Percentiles rank a stretch among this genome's conserved stretches.
phyloP scores from a whole-genome alignment of 805 yeast species.

The Candida maris region DNA sequence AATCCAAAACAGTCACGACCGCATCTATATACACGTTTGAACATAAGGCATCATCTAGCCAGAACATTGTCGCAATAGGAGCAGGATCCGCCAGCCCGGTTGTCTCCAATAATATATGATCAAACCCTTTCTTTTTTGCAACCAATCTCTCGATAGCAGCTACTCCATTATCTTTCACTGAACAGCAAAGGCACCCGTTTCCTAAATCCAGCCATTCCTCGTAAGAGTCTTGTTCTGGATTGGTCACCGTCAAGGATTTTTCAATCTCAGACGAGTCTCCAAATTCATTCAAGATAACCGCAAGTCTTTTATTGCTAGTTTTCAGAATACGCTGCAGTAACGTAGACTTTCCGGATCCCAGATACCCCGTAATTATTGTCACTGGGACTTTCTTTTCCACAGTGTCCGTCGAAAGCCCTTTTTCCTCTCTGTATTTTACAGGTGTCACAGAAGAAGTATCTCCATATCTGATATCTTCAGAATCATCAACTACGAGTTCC shows the following conservation, averaged over 20 bases:
- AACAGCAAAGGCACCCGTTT: slow-evolving; percentile 94
- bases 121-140: slow-evolving; percentile 63
- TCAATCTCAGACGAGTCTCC: slow-evolving; percentile 91
- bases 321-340: slow-evolving; percentile 70
- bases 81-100: slow-evolving; percentile 98
- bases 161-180: slow-evolving; percentile 93
- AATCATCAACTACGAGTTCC: slow-evolving; percentile 24
- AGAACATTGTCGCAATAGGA: slow-evolving; percentile 94
- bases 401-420: slow-evolving; percentile 17
- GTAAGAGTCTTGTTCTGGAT: slow-evolving; percentile 48
- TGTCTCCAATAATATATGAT: slow-evolving; percentile 89
- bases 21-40: slow-evolving; percentile 89
- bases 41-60: slow-evolving; percentile 89
- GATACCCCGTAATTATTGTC: slow-evolving; percentile 89
- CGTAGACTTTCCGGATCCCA: slow-evolving; percentile 94
- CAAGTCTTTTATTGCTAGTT: slow-evolving; percentile 69
- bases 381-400: slow-evolving; percentile 65
- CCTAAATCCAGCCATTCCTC: slow-evolving; percentile 97
- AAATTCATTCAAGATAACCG: slow-evolving; percentile 88
- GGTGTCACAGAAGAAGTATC: slow-evolving; percentile 7
- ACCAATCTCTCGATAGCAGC: slow-evolving; percentile 87
- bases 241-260: slow-evolving; percentile 69
- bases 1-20: slow-evolving; percentile 81
- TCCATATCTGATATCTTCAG: slow-evolving; percentile 24
- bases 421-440: slow-evolving; percentile 12